A percentile compares a stretch with the other conserved stretches of the same genome.
Evolutionary conservation across 2,329 filamentous ascomycete genomes (phyloP).

Genomic region (Botrytis porri): DNA sequence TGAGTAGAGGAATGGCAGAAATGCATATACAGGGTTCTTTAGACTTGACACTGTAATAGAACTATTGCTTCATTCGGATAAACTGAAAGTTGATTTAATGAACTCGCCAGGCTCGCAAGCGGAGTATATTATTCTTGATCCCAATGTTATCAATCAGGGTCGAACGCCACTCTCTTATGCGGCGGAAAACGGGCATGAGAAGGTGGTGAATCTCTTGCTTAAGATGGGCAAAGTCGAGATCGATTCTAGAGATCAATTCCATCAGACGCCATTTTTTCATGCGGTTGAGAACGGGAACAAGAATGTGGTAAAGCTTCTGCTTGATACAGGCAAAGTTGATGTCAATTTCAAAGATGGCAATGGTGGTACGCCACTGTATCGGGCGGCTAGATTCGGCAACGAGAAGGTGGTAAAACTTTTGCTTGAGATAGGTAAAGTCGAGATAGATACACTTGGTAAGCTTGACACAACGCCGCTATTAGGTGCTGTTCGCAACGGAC

Average conservation of each 20-base stretch:
- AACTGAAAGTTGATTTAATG: background rate
- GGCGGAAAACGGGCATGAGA: background rate
- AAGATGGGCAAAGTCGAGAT: background rate
- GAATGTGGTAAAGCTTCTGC: background rate
- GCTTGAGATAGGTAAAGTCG: background rate
- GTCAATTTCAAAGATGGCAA: rapidly evolving
- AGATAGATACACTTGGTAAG: background rate
- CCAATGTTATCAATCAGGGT: too few relatives aligned
- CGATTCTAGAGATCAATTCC: background rate
- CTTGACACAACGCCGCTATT: background rate
- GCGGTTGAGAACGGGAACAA: background rate
- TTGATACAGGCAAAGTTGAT: background rate
- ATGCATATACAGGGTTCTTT: conserved; percentile 12
- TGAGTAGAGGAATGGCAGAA: background rate
- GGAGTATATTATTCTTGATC: rapidly evolving
- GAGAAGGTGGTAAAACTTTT: background rate
- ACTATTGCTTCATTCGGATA: background rate
- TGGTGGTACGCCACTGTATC: background rate
- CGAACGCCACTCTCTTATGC: background rate
- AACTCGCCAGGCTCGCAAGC: rapidly evolving
- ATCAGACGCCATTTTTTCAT: background rate
- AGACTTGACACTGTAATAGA: background rate
- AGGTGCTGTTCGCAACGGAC: background rate
- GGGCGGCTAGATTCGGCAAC: rapidly evolving
- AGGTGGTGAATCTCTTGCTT: background rate